Conservation (phyloP, 768 basidiomycete species). For the Psilocybe subaeruginosa region DNA sequence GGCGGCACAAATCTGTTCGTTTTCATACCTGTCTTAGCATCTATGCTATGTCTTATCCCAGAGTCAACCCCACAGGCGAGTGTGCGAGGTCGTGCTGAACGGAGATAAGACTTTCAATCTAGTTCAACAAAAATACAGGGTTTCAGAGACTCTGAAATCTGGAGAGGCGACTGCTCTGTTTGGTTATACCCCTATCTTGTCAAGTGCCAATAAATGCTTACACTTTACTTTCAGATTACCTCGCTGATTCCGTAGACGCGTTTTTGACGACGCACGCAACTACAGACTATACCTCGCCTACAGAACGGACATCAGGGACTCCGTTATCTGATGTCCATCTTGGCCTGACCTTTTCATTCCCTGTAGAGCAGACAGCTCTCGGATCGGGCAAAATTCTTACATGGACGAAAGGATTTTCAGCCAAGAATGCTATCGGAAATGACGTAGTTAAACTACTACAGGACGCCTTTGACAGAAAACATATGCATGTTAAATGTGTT, state of each 20-base stretch:
- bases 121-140: conserved; percentile 95
- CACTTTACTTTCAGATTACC: conserved; percentile 69
- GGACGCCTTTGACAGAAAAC: conserved; percentile 90
- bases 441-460: conserved; percentile 91
- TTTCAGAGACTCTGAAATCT: conserved; percentile 90
- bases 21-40: not conserved
- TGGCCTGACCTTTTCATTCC: conserved; percentile 96
- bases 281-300: conserved; percentile 41
- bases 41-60: not conserved
- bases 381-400: conserved; percentile 89
- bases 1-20: conserved; percentile 97
- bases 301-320: conserved; percentile 19
- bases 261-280: conserved; percentile 75
- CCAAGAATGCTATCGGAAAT: conserved; percentile 85
- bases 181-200: conserved; percentile 48
- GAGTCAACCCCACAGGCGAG: conserved; percentile 61
- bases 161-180: conserved; percentile 89
- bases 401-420: conserved; percentile 96
- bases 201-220: not conserved
- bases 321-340: conserved; percentile 50
- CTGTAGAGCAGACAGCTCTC: conserved; percentile 95
- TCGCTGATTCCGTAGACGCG: conserved; percentile 94
- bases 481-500: conserved; percentile 88
- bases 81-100: conserved; percentile 91
- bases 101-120: conserved; percentile 90